Base-by-base conservation (phyloP, 148 eudicot genomes). In the Nepenthes mirabilis region DNA sequence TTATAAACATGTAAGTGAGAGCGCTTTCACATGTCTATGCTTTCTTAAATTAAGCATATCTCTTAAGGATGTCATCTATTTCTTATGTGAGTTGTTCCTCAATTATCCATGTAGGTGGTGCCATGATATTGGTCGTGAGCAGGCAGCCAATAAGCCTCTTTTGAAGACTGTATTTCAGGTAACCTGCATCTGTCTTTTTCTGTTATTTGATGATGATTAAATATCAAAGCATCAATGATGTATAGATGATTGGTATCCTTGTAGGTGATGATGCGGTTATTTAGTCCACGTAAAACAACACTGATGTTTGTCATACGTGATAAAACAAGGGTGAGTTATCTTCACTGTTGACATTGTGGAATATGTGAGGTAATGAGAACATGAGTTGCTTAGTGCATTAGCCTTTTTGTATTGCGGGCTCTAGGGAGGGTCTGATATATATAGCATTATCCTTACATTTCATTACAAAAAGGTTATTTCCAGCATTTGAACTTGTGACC, bases 41-140 rank as follows among this genome's bases (percentile, higher is more conserved):
- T 37, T 48, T 57, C 33, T 10, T 34, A 14, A 40, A 4, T 40
- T 43, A 33, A 34, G n/a, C 32, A 34, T 54, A 23, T 67, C 49
- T 34, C 54, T n/a, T 59, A 59, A 47, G 6, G 50, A 14, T 61
- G 40, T 55, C 52, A 11, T 61, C 32, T 53, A 33, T 36, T 60
- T 55, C 47, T 54, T 65, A 57, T 52, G 33, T 66, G 36, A 57
- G 12, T 56, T 55, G 57, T 54, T 49, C 36, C 5, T 47, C 62
- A 23, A 51, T 56, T 23, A 69, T 53, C 48, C 59, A 52, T 68
- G 64, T 72, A 93, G 98, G 98, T 93, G 98, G 98, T 93, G 98
- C 74, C 98, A 93, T 84, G 98, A 93, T 68, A 93, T 93, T 72
- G 98, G 98, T 7, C 96, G 98, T 77, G 98, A 93, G 73, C 98